Base-by-base conservation (phyloP, 2,329 filamentous ascomycete genomes). In the Clonostachys chloroleuca region DNA sequence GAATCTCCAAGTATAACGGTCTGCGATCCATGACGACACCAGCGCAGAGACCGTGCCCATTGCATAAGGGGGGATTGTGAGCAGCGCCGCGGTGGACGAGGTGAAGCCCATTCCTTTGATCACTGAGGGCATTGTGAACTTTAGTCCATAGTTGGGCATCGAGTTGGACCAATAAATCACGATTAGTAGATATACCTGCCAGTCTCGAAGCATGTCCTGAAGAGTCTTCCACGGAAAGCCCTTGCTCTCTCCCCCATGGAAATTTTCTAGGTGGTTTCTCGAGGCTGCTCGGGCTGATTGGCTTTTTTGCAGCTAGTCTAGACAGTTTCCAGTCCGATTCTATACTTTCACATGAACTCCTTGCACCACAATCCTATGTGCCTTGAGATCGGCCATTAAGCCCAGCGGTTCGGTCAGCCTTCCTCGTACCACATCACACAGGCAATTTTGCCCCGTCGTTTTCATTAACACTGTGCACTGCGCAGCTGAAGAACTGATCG, bases 21-120 rank as follows among this genome's bases (percentile, higher is more conserved):
- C 36, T 8, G 42, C 44, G 37, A 33, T 20, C 13, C 13, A 13
- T 9, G 44, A 20, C 3, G 24, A 44, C 7, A 44, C 12, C 30
- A 33, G 24, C 16, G 42, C 42, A 12, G 36, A 24, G 42, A 46
- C 42, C 17, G 34, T 39, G 12, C 36, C 44, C 12, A 16, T 18
- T 13, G 24, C 35, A 24, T 46, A 46, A 9, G 44, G 44, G 16
- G 44, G 44, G 17, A 42, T 42, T 6, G 36, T 46, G 16, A 46
- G 35, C 5, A 46, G 37, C 37, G 42, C 44, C 4, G 47, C 47
- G 1, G 67, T 67, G 0, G 77, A 77, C 2, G 75, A 71, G 6
- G 62, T 71, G 55, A 80, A 82, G 12, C 78, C 78, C 1, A 81
- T 68, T 17, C 72, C 57, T 56, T 43, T 39, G 40, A 49, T 51